Conservation (phyloP, 163 green algal species). For the Trebouxiophyceae sp. region DNA sequence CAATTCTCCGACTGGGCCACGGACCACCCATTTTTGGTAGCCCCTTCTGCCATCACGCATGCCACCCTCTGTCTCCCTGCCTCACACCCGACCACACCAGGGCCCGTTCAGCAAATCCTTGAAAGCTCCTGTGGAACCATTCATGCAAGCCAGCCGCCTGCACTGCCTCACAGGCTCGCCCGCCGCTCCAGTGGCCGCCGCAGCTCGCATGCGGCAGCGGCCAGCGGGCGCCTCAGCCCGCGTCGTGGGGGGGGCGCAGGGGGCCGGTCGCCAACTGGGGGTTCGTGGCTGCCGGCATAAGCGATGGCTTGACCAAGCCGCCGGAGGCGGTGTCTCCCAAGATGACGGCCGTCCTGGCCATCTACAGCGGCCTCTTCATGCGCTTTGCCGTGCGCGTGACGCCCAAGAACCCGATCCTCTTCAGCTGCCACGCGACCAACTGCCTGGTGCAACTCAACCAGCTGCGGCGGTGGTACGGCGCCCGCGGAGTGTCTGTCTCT, state of each 20-base stretch:
- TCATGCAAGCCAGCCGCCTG: not conserved
- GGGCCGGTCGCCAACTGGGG: slow-evolving; percentile 76
- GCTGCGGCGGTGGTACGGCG: slow-evolving; percentile 41
- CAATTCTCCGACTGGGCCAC: slow-evolving; percentile 56
- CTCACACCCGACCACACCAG: slow-evolving; percentile 11
- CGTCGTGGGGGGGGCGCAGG: slow-evolving; percentile 2
- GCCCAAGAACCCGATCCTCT: slow-evolving; percentile 69
- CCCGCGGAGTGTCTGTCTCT: not conserved
- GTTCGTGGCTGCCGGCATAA: slow-evolving; percentile 27
- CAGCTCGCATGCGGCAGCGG: not conserved
- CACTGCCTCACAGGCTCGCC: not conserved
- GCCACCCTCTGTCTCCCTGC: slow-evolving; percentile 5
- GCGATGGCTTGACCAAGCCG: slow-evolving; percentile 33
- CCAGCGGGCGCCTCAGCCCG: not conserved
- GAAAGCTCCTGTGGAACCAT: not conserved
- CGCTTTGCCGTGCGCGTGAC: slow-evolving; percentile 70
- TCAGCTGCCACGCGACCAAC: slow-evolving; percentile 69
- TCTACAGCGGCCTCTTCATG: slow-evolving; percentile 81
- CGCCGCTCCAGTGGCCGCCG: not conserved
- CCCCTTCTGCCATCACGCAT: not conserved
- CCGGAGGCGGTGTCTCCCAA: slow-evolving; percentile 48
- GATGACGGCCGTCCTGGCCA: slow-evolving; percentile 56
- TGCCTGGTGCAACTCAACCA: slow-evolving; percentile 69
- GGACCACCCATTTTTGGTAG: slow-evolving; percentile 65
- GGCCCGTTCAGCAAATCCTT: not conserved